Evolutionary conservation across 805 yeast species (phyloP).

Genomic region (Brettanomyces bruxellensis): DNA sequence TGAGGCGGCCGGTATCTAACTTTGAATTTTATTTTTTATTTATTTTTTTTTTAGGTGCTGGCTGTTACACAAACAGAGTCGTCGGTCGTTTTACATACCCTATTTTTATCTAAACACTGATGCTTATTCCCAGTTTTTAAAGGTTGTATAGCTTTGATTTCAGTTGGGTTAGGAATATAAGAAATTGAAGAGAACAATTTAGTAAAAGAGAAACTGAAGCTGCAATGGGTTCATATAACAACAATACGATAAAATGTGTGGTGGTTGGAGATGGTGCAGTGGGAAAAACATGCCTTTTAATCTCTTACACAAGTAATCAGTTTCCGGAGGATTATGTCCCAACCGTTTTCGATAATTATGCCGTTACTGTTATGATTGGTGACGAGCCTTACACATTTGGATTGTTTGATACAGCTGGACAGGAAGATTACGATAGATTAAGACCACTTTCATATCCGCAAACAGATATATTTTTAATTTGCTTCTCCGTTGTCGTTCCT

Average conservation of each 20-base stretch:
- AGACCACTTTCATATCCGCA: conserved; percentile 96
- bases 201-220: neutral
- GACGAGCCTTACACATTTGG: conserved; percentile 97
- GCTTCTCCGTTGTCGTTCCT: conserved; percentile 94
- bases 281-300: conserved; percentile 92
- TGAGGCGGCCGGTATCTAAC: neutral
- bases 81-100: no score
- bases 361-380: conserved; percentile 92
- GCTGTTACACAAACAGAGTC: no score
- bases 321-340: conserved; percentile 98
- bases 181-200: neutral
- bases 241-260: conserved; percentile 81
- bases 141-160: no score
- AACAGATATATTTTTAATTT: conserved; percentile 91
- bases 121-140: no score
- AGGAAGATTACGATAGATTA: conserved; percentile 96
- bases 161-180: neutral
- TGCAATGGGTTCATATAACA: conserved; percentile 11
- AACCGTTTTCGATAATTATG: conserved; percentile 94
- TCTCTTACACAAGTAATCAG: conserved; percentile 93
- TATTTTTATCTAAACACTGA: no score
- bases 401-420: conserved; percentile 98
- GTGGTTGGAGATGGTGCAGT: conserved; percentile 99
- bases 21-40: neutral
- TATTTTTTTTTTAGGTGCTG: neutral